phyloP scores from a whole-genome alignment of 1,284 basidiomycete species.

The Agroathelia rolfsii region DNA sequence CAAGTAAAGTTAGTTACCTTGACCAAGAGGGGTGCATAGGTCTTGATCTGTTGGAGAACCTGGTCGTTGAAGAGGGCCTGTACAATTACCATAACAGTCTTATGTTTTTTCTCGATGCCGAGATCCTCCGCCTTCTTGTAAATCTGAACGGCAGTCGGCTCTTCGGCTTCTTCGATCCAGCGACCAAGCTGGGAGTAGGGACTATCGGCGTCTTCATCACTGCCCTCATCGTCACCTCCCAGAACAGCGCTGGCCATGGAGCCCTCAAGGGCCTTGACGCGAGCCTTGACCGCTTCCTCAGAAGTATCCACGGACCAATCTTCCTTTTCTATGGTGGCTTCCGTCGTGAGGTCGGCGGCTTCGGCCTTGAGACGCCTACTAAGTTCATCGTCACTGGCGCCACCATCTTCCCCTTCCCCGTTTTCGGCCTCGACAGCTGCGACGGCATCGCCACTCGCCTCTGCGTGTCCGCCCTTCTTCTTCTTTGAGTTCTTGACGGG shows the following conservation, averaged over 20 bases:
- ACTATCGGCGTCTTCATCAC: conserved; percentile 80
- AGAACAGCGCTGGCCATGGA: conserved; percentile 48
- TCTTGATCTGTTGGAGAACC: conserved; percentile 64
- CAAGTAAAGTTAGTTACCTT: too few relatives aligned
- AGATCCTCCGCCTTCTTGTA: conserved; percentile 77
- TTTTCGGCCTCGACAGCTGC: conserved; percentile 34
- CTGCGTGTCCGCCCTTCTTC: conserved; percentile 60
- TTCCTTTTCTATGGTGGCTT: conserved; percentile 54
- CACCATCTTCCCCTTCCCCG: conserved; percentile 34
- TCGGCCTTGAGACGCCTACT: conserved; percentile 80
- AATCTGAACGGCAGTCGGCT: conserved; percentile 61
- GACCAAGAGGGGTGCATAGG: conserved; percentile 67
- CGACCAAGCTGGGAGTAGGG: conserved; percentile 79
- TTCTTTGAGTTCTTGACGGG: conserved; percentile 86
- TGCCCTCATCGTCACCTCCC: conserved; percentile 62
- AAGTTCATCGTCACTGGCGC: conserved; percentile 71
- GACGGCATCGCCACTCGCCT: conserved; percentile 31
- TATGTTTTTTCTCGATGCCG: conserved; percentile 95
- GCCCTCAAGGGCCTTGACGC: conserved; percentile 71
- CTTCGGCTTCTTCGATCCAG: conserved; percentile 90
- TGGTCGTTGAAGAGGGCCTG: conserved; percentile 83
- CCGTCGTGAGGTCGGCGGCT: conserved; percentile 65
- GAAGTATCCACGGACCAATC: conserved; percentile 91
- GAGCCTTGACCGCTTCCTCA: conserved; percentile 83
- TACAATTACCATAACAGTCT: conserved; percentile 77